phyloP scores from a whole-genome alignment of 495 filamentous ascomycete genomes.

The Neurospora tetraspora region DNA sequence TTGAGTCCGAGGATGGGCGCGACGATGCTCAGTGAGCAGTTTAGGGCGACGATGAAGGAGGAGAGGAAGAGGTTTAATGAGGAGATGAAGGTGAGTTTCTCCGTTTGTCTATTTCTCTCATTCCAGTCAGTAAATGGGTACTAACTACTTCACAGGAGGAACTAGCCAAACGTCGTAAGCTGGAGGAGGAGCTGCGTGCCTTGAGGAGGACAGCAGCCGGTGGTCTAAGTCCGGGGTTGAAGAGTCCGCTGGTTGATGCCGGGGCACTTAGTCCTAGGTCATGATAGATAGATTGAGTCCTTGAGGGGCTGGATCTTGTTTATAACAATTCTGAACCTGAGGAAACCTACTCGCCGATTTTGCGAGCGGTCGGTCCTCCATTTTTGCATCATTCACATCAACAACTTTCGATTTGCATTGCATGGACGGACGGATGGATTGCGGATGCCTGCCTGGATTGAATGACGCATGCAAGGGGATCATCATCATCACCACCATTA shows the following conservation, averaged over 20 bases:
- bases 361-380: background rate
- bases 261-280: conserved; percentile 12
- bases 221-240: conserved; percentile 8
- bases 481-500: background rate
- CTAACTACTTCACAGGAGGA: conserved; percentile 28
- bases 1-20: conserved; percentile 15
- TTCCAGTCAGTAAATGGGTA: background rate
- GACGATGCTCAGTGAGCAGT: conserved; percentile 30
- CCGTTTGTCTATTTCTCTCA: background rate
- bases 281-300: background rate
- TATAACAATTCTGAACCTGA: background rate
- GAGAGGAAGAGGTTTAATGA: conserved; percentile 44
- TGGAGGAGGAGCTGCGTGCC: conserved; percentile 35
- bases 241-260: conserved; percentile 20
- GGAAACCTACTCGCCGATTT: background rate
- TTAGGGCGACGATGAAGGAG: conserved; percentile 34
- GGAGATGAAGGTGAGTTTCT: conserved; percentile 34
- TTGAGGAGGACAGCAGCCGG: conserved; percentile 19
- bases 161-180: conserved; percentile 32
- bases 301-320: background rate
- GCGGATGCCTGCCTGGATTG: background rate
- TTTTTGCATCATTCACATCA: background rate
- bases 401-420: background rate
- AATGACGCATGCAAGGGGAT: background rate
- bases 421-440: background rate